These are phyloP conservation scores for Exophiala phaeomuriformis DNA, from an alignment of 2,329 filamentous ascomycete genomes.

Conservation along the genomic window DNA sequence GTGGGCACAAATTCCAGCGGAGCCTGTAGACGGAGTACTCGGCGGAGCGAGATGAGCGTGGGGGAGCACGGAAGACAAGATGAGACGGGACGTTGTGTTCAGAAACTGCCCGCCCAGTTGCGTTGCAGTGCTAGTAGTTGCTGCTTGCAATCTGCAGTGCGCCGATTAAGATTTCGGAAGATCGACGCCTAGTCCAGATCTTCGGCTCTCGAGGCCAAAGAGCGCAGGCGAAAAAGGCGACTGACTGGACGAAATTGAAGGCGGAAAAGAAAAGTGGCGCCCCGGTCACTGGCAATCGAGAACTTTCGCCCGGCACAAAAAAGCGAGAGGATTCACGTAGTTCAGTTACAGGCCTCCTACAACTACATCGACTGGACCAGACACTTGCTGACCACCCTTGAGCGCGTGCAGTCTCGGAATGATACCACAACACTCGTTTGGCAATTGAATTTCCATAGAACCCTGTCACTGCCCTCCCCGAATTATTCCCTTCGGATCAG, in stretches of 20 bases:
- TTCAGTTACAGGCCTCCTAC: slow-evolving; percentile 4
- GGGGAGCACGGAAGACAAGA: too few species aligned
- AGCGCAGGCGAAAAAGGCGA: background rate
- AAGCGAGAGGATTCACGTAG: background rate
- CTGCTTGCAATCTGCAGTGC: background rate
- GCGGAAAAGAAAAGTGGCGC: slow-evolving; percentile 1
- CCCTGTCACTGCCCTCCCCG: too few species aligned
- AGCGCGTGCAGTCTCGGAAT: slow-evolving; percentile 3
- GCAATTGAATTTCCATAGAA: too few species aligned
- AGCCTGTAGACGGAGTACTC: too few species aligned
- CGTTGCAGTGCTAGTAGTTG: background rate
- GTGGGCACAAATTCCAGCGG: too few species aligned
- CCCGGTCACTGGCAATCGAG: background rate
- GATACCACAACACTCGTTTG: slow-evolving; percentile 10
- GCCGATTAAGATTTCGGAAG: slow-evolving; percentile 11
- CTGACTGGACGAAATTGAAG: background rate
- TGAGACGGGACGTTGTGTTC: too few species aligned
- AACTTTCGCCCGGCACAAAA: slow-evolving; percentile 5
- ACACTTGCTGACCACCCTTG: background rate
- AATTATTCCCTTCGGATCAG: background rate
- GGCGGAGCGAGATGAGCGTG: background rate
- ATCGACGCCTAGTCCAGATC: slow-evolving; percentile 11
- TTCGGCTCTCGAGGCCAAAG: background rate
- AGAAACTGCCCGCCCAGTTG: too few species aligned
- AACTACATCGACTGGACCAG: background rate